A percentile compares a stretch with the other conserved stretches of the same genome.
phyloP scores from a whole-genome alignment of 2,329 filamentous ascomycete species.

The Sporothrix mexicana region DNA sequence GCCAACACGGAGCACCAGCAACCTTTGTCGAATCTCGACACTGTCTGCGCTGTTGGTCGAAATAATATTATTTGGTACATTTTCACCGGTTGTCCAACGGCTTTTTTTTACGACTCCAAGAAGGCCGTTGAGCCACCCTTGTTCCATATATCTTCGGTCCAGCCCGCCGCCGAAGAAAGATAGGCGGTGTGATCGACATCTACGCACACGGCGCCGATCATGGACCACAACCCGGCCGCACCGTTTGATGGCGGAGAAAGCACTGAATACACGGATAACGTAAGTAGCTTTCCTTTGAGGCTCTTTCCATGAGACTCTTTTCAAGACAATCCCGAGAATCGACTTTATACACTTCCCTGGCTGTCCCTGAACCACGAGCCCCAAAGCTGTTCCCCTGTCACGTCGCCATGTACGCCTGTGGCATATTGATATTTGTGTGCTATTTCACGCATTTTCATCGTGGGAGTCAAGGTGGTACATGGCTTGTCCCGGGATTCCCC shows the following conservation, averaged over 20 bases:
- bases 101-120: too few relatives aligned
- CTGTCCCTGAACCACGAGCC: constrained; percentile 3
- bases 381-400: not conserved
- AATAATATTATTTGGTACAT: too few relatives aligned
- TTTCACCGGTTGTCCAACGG: not conserved
- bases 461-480: not conserved
- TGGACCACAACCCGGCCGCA: not conserved
- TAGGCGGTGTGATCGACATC: constrained; percentile 7
- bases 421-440: not conserved
- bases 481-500: not conserved
- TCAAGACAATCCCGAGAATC: too few relatives aligned
- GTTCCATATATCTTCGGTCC: not conserved
- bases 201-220: not conserved
- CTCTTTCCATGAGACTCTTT: not conserved
- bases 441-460: not conserved
- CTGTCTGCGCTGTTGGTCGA: not conserved
- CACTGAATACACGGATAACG: not conserved
- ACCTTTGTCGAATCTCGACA: too few relatives aligned
- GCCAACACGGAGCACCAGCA: not conserved
- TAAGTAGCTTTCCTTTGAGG: not conserved
- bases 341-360: not conserved
- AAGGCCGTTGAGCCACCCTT: not conserved
- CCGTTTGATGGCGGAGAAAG: not conserved
- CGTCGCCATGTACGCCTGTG: too few relatives aligned
- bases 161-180: not conserved